These are phyloP conservation scores for Wickerhamomyces silvicola DNA, from an alignment of 805 yeast genomes.

Conservation along the genomic window DNA sequence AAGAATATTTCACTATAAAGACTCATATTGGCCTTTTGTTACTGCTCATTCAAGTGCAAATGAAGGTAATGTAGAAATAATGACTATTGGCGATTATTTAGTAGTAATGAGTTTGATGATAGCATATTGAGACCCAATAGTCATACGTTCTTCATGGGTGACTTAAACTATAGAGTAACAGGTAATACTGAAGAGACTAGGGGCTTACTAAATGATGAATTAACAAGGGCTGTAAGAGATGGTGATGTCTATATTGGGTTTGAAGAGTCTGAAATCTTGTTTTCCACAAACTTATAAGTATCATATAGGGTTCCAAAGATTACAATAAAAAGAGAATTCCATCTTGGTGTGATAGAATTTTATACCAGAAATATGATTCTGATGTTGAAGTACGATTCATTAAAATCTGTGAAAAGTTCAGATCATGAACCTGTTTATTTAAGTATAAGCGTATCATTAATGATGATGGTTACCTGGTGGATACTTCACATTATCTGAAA, in stretches of 20 bases:
- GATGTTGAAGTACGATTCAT: slow-evolving; percentile 38
- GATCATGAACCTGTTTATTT: slow-evolving; percentile 81
- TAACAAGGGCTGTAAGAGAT: slow-evolving; percentile 23
- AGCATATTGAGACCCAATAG: slow-evolving; percentile 40
- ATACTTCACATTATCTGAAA: no score
- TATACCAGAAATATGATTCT: slow-evolving; percentile 42
- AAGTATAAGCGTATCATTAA: slow-evolving; percentile 27
- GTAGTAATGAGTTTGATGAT: slow-evolving; percentile 48
- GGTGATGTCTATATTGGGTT: slow-evolving; percentile 55
- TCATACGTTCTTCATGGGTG: slow-evolving; percentile 77
- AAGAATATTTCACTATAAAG: no score
- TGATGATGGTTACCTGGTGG: slow-evolving; percentile 20
- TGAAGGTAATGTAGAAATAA: slow-evolving; percentile 63
- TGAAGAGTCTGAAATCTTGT: slow-evolving; percentile 51
- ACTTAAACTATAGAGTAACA: slow-evolving; percentile 71
- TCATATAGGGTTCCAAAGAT: slow-evolving; percentile 34
- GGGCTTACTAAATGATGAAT: slow-evolving; percentile 35
- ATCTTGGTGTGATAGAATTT: slow-evolving; percentile 87
- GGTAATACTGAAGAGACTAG: no score
- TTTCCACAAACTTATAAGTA: slow-evolving; percentile 84
- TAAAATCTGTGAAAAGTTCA: slow-evolving; percentile 44
- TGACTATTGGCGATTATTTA: slow-evolving; percentile 45
- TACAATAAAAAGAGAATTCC: slow-evolving; percentile 61
- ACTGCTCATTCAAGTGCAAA: slow-evolving; percentile 71
- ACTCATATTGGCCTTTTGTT: slow-evolving; percentile 47